Evolutionary conservation across 345 rosid species (phyloP), one percentile per base, ranked within the genome.

Genomic region (Sisymbrium irio): DNA sequence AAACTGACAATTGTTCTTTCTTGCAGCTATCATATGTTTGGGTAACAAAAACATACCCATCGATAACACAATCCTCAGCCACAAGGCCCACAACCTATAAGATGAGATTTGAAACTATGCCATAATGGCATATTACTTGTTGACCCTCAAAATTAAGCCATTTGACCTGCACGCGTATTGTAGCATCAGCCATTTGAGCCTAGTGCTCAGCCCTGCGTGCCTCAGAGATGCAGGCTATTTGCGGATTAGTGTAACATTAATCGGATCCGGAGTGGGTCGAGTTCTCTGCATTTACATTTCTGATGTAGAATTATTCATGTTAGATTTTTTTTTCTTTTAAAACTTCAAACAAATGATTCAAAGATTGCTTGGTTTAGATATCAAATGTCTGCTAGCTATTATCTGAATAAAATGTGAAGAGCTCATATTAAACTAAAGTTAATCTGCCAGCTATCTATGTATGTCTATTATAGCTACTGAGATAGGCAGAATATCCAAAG

Each of bases 301-400:
- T 62, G 37, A 62, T 19, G 20, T 62, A 22, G 36, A 2, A 8
- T 25, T 40, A 25, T 62, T 22, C 19, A 7, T 61, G 30, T 12
- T 17, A 9, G 3, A 8, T 17, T 59, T 6, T 60, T 4, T 39
- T n/a, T n/a, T n/a, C n/a, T n/a, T n/a, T n/a, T n/a, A n/a, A n/a
- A n/a, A 49, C 55, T 9, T 49, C 28, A 49, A 19, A 39, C 27
- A 60, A 37, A 35, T 27, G 20, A 20, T 55, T 60, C 15, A 60
- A 19, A 62, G 14, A 62, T 19, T 62, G 51, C 50, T 62, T 62
- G 67, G 67, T n/a, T n/a, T n/a, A n/a, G n/a, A n/a, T 19, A 40
- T 59, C 30, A 36, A 59, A 37, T 19, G 44, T 59, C 4, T 37
- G 30, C 17, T 59, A 59, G n/a, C n/a, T 36, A 14, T 59, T 22